Conservation (phyloP, 2,329 filamentous ascomycete genomes). For the Botrytis sinoallii region DNA sequence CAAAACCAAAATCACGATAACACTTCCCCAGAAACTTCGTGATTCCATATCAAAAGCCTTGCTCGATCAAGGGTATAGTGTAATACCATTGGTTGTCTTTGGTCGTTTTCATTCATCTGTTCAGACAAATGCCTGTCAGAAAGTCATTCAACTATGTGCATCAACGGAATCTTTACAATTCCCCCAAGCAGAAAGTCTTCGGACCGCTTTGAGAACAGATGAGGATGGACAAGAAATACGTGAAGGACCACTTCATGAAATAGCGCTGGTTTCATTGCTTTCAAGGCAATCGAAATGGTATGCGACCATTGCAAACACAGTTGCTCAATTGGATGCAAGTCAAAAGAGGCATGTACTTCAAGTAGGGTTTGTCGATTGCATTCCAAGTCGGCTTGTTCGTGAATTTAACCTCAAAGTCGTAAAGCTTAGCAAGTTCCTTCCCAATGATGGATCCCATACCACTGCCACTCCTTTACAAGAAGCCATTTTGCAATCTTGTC, state of each 20-base stretch:
- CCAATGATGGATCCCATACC: not conserved
- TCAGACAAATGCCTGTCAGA: not conserved
- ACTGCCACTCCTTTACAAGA: not conserved
- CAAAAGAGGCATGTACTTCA: not conserved
- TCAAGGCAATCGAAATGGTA: not conserved
- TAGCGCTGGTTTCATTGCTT: not conserved
- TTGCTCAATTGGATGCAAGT: conserved; percentile 16
- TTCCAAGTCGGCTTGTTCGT: conserved; percentile 6
- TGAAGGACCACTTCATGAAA: not conserved
- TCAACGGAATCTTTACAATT: not conserved
- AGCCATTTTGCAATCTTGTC: not conserved
- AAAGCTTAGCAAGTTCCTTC: not conserved
- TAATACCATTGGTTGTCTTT: not conserved
- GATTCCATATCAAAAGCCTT: not conserved
- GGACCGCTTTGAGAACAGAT: not conserved
- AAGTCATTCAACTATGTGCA: not conserved
- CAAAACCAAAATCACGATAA: not conserved
- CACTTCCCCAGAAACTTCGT: not conserved
- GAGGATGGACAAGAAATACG: not conserved
- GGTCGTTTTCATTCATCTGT: not conserved
- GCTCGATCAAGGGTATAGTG: not conserved
- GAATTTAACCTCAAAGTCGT: conserved; percentile 8
- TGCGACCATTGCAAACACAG: not conserved
- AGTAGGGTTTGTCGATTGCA: not conserved
- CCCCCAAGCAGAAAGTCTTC: not conserved